Percentiles rank a stretch among this genome's conserved stretches.
Conservation (phyloP, 2,329 filamentous ascomycete species). For the Stagonosporopsis tanaceti region DNA sequence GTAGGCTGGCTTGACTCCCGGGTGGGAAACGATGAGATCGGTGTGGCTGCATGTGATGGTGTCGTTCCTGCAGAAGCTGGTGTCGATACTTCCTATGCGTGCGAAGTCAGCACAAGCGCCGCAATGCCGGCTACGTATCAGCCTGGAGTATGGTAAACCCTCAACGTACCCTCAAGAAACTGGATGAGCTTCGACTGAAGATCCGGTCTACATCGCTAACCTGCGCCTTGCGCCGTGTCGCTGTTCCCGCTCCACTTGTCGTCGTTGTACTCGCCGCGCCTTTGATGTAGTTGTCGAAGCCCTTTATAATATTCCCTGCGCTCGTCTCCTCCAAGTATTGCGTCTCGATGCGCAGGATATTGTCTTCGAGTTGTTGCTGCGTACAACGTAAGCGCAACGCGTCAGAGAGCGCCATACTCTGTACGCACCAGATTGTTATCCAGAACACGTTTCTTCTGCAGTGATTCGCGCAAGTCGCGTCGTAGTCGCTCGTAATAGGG, state of each 20-base stretch:
- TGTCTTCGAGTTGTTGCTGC: conserved; percentile 73
- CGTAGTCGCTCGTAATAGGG: conserved; percentile 79
- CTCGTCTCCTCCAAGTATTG: conserved; percentile 87
- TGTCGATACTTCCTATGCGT: conserved; percentile 48
- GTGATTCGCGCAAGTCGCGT: conserved; percentile 70
- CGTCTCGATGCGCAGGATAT: conserved; percentile 83
- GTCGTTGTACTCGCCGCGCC: conserved; percentile 70
- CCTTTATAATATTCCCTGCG: conserved; percentile 93
- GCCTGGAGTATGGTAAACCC: neutral
- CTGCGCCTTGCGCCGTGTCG: conserved; percentile 67
- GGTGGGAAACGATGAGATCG: conserved; percentile 56
- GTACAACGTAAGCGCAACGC: conserved; percentile 24
- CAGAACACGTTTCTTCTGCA: conserved; percentile 70
- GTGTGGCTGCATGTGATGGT: conserved; percentile 58
- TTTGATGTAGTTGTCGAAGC: conserved; percentile 99
- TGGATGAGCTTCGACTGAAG: conserved; percentile 62
- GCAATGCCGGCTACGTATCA: conserved; percentile 1
- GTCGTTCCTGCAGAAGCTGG: conserved; percentile 51
- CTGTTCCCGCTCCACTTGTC: conserved; percentile 48
- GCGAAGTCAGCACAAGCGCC: conserved; percentile 24
- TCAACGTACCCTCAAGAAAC: conserved; percentile 47
- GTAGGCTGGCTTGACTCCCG: conserved; percentile 56
- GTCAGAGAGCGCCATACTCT: conserved; percentile 4
- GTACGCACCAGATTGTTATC: conserved; percentile 66
- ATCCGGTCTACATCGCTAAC: conserved; percentile 76